These are phyloP conservation scores for Epichloe bromicola DNA, from an alignment of 2,329 filamentous ascomycete genomes.

Conservation along the genomic window DNA sequence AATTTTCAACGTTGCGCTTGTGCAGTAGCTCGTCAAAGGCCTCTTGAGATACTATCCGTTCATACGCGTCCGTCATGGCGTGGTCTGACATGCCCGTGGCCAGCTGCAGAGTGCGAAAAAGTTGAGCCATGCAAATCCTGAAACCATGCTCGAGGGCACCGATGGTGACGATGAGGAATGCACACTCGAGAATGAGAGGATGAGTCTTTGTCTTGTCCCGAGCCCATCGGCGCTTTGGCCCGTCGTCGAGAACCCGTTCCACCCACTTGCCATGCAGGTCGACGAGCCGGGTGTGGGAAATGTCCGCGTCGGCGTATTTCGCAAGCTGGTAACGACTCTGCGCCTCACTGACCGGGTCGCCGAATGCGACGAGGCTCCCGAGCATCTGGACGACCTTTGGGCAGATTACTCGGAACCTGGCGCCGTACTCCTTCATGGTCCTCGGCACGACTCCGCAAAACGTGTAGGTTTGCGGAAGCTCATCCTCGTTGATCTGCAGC, in stretches of 20 bases:
- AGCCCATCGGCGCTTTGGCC: background rate
- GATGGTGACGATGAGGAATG: conserved; percentile 1
- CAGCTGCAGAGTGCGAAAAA: conserved; percentile 3
- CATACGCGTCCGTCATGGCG: background rate
- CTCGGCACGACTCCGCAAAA: conserved; percentile 15
- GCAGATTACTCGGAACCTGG: conserved; percentile 7
- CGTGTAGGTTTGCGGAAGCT: background rate
- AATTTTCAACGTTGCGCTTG: background rate
- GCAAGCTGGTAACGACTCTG: background rate
- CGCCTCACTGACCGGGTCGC: background rate
- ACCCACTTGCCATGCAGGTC: background rate
- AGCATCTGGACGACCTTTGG: conserved; percentile 8
- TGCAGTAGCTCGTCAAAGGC: conserved; percentile 5
- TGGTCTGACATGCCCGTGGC: background rate
- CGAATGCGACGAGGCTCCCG: conserved; percentile 8
- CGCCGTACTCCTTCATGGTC: conserved; percentile 7
- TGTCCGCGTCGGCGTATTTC: background rate
- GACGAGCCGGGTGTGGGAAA: background rate
- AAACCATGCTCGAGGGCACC: background rate
- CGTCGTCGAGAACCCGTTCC: background rate
- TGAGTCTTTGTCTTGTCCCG: background rate
- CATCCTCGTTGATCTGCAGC: background rate
- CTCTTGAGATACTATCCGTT: background rate
- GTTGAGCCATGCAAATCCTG: background rate
- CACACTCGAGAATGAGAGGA: conserved; percentile 8